These are phyloP conservation scores for Oryza meridionalis DNA, from an alignment of 176 grass and related monocot species.

Conservation along the genomic window DNA sequence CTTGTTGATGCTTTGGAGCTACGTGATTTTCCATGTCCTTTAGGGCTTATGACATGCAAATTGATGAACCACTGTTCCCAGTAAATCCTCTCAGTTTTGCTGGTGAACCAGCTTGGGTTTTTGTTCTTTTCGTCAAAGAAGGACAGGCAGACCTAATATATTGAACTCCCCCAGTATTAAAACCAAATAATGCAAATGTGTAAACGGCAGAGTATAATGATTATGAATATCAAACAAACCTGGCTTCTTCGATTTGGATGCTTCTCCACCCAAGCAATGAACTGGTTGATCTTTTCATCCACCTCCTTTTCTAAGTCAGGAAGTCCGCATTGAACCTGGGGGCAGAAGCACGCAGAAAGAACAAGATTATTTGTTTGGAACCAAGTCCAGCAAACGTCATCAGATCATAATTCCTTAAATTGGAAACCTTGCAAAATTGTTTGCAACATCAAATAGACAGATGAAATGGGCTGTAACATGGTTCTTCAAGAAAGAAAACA, in stretches of 20 bases:
- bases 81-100: conserved; percentile 74
- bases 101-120: conserved; percentile 80
- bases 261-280: conserved; percentile 80
- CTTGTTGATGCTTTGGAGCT: conserved; percentile 59
- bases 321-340: conserved; percentile 90
- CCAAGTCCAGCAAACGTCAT: neutral
- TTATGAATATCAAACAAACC: conserved; percentile 26
- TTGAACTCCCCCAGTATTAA: conserved; percentile 22
- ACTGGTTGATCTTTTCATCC: conserved; percentile 84
- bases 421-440: neutral
- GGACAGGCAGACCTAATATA: conserved; percentile 73
- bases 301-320: conserved; percentile 90
- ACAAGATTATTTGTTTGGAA: neutral
- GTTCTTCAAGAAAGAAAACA: neutral
- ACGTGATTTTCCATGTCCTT: conserved; percentile 60
- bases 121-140: conserved; percentile 87
- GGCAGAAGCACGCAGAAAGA: neutral
- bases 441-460: neutral
- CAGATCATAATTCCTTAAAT: neutral
- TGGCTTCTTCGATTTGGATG: conserved; percentile 92
- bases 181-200: conserved; percentile 1
- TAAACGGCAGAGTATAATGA: neutral
- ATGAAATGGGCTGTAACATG: neutral
- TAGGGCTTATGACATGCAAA: conserved; percentile 67
- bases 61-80: conserved; percentile 98